These are phyloP conservation scores for Termitomyces sp. DNA, from an alignment of 768 basidiomycete genomes.

Conservation along the genomic window DNA sequence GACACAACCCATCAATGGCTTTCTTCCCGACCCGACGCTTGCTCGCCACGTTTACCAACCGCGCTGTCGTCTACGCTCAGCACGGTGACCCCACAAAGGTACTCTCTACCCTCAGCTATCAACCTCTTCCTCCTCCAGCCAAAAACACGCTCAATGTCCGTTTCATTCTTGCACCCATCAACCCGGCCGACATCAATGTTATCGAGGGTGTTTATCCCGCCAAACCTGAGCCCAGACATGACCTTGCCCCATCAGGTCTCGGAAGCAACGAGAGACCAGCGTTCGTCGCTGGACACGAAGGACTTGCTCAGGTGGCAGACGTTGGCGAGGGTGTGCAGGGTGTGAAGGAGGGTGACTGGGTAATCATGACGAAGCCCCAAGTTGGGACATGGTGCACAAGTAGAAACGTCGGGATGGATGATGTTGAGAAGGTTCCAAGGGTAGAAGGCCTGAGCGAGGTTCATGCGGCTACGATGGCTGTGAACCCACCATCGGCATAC, in stretches of 20 bases:
- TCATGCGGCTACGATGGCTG: constrained; percentile 72
- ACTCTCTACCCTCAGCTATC: constrained; percentile 46
- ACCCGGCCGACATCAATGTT: constrained; percentile 79
- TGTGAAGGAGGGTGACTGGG: constrained; percentile 61
- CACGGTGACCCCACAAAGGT: constrained; percentile 62
- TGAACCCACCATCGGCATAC: constrained; percentile 81
- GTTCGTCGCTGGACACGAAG: constrained; percentile 74
- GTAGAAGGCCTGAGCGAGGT: constrained; percentile 44
- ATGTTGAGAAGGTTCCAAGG: constrained; percentile 57
- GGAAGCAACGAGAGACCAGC: constrained; percentile 30
- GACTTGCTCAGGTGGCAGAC: constrained; percentile 58
- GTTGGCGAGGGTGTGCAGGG: constrained; percentile 49
- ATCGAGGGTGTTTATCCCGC: constrained; percentile 80
- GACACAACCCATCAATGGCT: constrained; percentile 5
- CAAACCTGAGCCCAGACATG: constrained; percentile 39
- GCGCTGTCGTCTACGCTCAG: constrained; percentile 60
- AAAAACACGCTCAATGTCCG: constrained; percentile 58
- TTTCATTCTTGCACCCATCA: constrained; percentile 69
- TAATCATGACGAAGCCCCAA: constrained; percentile 63
- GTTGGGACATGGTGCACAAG: constrained; percentile 70
- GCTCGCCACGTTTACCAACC: constrained; percentile 27
- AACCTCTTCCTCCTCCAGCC: constrained; percentile 44
- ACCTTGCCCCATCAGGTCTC: constrained; percentile 25
- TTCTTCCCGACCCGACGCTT: constrained; percentile 15
- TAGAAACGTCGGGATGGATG: constrained; percentile 44